A percentile compares a stretch with the other conserved stretches of the same genome.
phyloP scores from a whole-genome alignment of 768 basidiomycete species.

The Tylopilus cervinicoccineus region DNA sequence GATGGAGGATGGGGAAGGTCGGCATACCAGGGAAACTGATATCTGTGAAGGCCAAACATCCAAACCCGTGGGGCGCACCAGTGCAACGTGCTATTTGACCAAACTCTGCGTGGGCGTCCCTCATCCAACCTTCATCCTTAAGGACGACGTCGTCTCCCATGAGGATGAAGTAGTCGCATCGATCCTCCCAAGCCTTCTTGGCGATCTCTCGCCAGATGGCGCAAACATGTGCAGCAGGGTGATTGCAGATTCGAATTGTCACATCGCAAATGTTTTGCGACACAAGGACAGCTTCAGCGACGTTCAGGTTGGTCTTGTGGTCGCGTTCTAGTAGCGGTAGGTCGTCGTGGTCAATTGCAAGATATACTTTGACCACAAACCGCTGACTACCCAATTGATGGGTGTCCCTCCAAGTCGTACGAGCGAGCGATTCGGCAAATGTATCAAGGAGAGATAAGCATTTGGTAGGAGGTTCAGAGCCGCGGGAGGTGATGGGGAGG shows the following conservation, averaged over 20 bases:
- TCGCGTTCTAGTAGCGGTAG: conserved; percentile 30
- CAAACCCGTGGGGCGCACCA: conserved; percentile 43
- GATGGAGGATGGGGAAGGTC: conserved; percentile 56
- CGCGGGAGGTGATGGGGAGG: conserved; percentile 55
- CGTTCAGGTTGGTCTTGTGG: conserved; percentile 17
- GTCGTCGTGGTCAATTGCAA: conserved; percentile 53
- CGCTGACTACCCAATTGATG: conserved; percentile 26
- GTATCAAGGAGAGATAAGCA: conserved; percentile 40
- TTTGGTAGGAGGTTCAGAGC: conserved; percentile 27
- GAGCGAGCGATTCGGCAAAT: conserved; percentile 42
- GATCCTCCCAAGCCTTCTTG: conserved; percentile 42
- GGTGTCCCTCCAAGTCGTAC: conserved; percentile 46
- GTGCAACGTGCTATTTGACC: conserved; percentile 26
- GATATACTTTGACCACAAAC: conserved; percentile 43
- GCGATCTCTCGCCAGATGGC: conserved; percentile 52
- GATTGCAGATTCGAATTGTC: conserved; percentile 32
- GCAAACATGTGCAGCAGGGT: conserved; percentile 47
- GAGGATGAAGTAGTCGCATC: conserved; percentile 48
- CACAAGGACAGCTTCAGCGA: conserved; percentile 36
- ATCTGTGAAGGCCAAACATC: conserved; percentile 57
- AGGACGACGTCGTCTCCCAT: conserved; percentile 55
- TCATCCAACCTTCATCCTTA: conserved; percentile 51
- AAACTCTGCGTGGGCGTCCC: conserved; percentile 39
- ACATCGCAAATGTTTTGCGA: conserved; percentile 37
- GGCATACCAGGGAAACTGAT: conserved; percentile 56